A percentile compares a stretch with the other conserved stretches of the same genome.
phyloP scores from a whole-genome alignment of 2,329 filamentous ascomycete species.

The Ascocoryne sarcoides region DNA sequence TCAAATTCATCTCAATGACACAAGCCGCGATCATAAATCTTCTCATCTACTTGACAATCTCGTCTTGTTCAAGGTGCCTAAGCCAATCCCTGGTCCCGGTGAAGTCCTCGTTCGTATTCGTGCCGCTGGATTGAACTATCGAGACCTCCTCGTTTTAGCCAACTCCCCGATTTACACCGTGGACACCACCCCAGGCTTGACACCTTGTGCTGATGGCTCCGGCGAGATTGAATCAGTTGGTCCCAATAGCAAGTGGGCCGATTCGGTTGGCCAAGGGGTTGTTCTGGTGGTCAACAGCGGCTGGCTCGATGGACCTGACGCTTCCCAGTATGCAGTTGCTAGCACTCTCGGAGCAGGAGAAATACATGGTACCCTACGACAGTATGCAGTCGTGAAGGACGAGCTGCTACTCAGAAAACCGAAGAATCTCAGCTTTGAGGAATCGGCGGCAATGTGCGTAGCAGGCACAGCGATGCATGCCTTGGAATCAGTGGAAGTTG shows the following conservation, averaged over 20 bases:
- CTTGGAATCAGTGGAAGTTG: constrained; percentile 39
- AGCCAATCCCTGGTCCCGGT: constrained; percentile 39
- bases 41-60: constrained; percentile 36
- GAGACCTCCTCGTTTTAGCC: constrained; percentile 12
- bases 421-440: constrained; percentile 46
- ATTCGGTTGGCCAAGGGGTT: constrained; percentile 51
- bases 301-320: constrained; percentile 26
- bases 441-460: constrained; percentile 50
- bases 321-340: constrained; percentile 24
- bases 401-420: constrained; percentile 45
- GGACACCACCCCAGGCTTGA: constrained; percentile 17
- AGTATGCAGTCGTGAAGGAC: constrained; percentile 50
- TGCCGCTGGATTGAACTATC: constrained; percentile 23
- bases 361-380: constrained; percentile 41
- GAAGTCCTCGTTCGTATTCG: constrained; percentile 33
- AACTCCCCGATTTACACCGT: constrained; percentile 12
- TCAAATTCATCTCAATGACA: constrained; percentile 9
- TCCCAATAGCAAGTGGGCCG: constrained; percentile 36
- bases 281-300: constrained; percentile 52
- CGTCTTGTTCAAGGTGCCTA: constrained; percentile 33
- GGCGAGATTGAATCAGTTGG: constrained; percentile 44
- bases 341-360: constrained; percentile 49
- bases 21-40: constrained; percentile 4
- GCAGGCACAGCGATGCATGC: constrained; percentile 50
- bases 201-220: constrained; percentile 62